Evolutionary conservation across 2,329 filamentous ascomycete genomes (phyloP).

Genomic region (Epichloe scottii): DNA sequence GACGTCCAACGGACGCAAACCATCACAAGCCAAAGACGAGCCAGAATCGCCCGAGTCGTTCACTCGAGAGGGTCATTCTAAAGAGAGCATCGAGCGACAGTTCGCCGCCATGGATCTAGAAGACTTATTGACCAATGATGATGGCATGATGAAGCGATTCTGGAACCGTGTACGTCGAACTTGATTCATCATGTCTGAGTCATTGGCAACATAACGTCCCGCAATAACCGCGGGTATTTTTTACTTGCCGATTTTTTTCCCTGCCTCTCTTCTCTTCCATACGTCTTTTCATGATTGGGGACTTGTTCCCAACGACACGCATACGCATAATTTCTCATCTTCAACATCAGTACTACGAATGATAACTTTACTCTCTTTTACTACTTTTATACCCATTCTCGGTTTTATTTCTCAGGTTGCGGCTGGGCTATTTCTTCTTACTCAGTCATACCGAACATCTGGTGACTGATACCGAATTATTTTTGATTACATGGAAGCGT

Average conservation of each 20-base stretch:
- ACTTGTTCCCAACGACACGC: neutral
- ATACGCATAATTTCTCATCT: neutral
- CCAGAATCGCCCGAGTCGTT: constrained; percentile 17
- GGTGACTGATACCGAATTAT: neutral
- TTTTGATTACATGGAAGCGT: neutral
- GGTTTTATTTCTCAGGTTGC: neutral
- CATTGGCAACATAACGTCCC: too few relatives aligned
- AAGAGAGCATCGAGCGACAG: constrained; percentile 41
- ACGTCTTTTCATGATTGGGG: neutral
- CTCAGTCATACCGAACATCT: neutral
- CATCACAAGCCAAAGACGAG: constrained; percentile 29
- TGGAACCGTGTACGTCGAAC: constrained; percentile 48
- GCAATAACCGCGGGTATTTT: too few relatives aligned
- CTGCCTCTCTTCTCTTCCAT: too few relatives aligned
- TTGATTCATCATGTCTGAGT: constrained; percentile 7
- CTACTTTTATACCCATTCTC: neutral
- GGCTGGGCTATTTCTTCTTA: neutral
- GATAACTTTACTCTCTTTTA: neutral
- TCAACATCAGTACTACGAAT: neutral
- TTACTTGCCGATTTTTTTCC: too few relatives aligned
- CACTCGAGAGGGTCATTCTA: constrained; percentile 25
- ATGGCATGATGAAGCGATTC: constrained; percentile 46
- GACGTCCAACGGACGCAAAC: constrained; percentile 28
- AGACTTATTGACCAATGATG: constrained; percentile 26
- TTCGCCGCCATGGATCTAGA: constrained; percentile 41